Percentiles rank a stretch among this genome's conserved stretches.
Evolutionary conservation across 257 asterid species (phyloP).

Genomic region (Ligustrum vulgare): DNA sequence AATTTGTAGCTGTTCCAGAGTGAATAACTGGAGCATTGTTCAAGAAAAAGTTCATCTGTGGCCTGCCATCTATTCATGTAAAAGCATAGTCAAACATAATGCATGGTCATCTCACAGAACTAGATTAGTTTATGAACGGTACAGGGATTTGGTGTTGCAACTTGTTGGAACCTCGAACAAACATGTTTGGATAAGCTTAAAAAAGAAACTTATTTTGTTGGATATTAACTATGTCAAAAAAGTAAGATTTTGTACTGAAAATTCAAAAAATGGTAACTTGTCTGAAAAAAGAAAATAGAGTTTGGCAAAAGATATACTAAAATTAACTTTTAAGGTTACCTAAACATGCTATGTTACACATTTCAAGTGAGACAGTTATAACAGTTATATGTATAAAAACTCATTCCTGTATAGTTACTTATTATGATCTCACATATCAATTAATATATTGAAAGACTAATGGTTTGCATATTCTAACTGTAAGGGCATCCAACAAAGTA

Average conservation of each 20-base stretch:
- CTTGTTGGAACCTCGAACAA: neutral
- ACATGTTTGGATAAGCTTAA: neutral
- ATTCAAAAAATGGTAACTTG: neutral
- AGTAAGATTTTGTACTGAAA: neutral
- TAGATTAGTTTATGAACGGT: neutral
- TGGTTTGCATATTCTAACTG: neutral
- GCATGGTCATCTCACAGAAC: neutral
- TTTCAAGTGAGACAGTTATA: neutral
- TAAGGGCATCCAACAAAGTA: slow-evolving; percentile 7
- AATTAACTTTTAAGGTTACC: neutral
- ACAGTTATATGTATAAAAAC: neutral
- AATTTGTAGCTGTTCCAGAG: slow-evolving; percentile 34
- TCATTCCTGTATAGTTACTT: neutral
- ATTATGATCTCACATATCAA: neutral
- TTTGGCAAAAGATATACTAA: neutral
- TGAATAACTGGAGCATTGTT: slow-evolving; percentile 40
- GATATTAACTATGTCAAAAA: neutral
- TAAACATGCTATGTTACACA: neutral
- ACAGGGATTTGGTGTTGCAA: neutral
- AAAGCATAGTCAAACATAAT: slow-evolving; percentile 3
- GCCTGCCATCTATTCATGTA: slow-evolving; percentile 47
- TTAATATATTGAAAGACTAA: neutral
- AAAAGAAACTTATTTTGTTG: neutral
- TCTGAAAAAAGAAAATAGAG: too few relatives aligned
- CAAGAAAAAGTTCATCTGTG: slow-evolving; percentile 51